Conservation (phyloP, 169 alveolate species). For the Besnoitia besnoiti region DNA sequence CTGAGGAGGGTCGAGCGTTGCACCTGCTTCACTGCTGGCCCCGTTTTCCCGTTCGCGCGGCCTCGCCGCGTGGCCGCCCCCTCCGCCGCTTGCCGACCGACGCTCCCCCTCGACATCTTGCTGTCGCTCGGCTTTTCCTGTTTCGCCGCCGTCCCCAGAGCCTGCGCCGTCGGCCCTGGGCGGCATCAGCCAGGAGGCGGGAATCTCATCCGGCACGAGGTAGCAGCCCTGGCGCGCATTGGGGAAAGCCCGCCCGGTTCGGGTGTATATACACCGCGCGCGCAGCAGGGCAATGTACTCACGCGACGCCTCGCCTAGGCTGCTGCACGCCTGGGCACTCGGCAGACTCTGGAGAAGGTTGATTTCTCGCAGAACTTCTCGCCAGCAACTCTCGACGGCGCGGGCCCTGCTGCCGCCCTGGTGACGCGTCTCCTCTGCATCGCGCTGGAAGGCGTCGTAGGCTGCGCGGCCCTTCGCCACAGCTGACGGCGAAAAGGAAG, state of each 20-base stretch:
- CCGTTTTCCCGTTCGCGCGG: background rate
- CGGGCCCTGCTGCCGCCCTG: background rate
- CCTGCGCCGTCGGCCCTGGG: background rate
- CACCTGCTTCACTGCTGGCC: too few species aligned
- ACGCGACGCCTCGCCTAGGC: slow-evolving; percentile 58
- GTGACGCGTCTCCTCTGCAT: background rate
- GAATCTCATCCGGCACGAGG: slow-evolving; percentile 49
- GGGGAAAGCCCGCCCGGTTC: slow-evolving; percentile 56
- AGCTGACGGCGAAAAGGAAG: background rate
- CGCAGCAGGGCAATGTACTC: slow-evolving; percentile 59
- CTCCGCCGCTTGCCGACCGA: too few species aligned
- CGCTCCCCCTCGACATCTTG: background rate
- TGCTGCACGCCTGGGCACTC: slow-evolving; percentile 61
- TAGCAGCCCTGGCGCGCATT: slow-evolving; percentile 49
- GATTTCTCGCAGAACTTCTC: slow-evolving; percentile 43
- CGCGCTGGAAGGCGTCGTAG: background rate
- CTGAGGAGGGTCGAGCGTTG: too few species aligned
- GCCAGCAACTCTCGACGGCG: slow-evolving; percentile 47
- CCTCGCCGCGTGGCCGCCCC: too few species aligned
- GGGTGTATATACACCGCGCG: slow-evolving; percentile 57
- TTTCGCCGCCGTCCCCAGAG: background rate
- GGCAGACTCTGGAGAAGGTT: slow-evolving; percentile 45
- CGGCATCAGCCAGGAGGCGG: slow-evolving; percentile 27
- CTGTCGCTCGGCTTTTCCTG: background rate
- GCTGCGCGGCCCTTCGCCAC: slow-evolving; percentile 12